phyloP scores from a whole-genome alignment of 495 filamentous ascomycete genomes.

The Bacidia rubella region DNA sequence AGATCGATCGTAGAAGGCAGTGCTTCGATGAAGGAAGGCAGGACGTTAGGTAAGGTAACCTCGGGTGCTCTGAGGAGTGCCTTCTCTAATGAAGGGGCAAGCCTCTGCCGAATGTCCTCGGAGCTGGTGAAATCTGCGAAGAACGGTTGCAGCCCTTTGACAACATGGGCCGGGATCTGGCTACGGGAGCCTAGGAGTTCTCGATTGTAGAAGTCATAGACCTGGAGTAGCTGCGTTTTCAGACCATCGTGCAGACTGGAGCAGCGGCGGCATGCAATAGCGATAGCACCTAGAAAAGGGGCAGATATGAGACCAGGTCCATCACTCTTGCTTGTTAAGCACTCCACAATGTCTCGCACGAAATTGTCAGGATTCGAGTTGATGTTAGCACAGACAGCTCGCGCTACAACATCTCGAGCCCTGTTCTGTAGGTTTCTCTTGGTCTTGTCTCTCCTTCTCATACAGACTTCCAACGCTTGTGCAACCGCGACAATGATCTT shows the following conservation, averaged over 20 bases:
- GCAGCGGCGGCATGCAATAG: conserved; percentile 49
- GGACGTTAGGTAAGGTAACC: conserved; percentile 64
- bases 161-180: conserved; percentile 55
- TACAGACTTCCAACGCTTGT: conserved; percentile 59
- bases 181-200: conserved; percentile 74
- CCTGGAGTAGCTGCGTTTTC: conserved; percentile 49
- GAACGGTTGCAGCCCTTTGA: conserved; percentile 65
- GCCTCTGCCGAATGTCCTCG: conserved; percentile 60
- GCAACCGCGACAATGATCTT: conserved; percentile 50
- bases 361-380: conserved; percentile 29
- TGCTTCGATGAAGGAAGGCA: conserved; percentile 53
- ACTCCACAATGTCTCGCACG: conserved; percentile 48
- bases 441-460: conserved; percentile 37
- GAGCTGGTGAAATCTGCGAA: conserved; percentile 59
- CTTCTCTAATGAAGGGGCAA: conserved; percentile 76
- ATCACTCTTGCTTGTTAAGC: conserved; percentile 50
- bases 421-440: conserved; percentile 47
- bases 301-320: conserved; percentile 14
- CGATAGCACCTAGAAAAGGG: conserved; percentile 64
- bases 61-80: conserved; percentile 80
- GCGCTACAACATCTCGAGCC: conserved; percentile 57
- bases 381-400: conserved; percentile 35
- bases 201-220: conserved; percentile 67
- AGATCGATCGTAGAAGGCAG: conserved; percentile 62
- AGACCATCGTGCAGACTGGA: conserved; percentile 45